Conservation (phyloP, 768 basidiomycete genomes). For the Pisolithus microcarpus region DNA sequence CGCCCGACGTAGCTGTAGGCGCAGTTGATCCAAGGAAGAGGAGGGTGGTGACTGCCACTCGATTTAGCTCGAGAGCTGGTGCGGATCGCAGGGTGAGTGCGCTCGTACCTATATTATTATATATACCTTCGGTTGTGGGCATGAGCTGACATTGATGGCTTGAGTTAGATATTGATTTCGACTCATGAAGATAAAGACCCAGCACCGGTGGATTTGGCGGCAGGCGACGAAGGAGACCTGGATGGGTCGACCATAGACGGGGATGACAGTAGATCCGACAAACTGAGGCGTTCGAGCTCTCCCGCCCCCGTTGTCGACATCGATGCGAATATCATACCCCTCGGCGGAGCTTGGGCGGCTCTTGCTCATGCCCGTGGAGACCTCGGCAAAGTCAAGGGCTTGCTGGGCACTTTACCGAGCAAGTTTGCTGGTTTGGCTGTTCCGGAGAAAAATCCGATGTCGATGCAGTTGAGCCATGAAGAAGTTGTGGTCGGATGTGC, state of each 20-base stretch:
- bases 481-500: conserved; percentile 89
- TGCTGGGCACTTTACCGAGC: conserved; percentile 52
- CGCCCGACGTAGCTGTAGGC: conserved; percentile 84
- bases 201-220: conserved; percentile 8
- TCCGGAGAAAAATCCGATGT: conserved; percentile 93
- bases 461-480: conserved; percentile 85
- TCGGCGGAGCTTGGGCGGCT: conserved; percentile 72
- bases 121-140: neutral
- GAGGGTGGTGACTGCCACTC: conserved; percentile 78
- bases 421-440: conserved; percentile 76
- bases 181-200: conserved; percentile 61
- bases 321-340: conserved; percentile 56
- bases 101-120: neutral
- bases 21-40: conserved; percentile 81
- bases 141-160: conserved; percentile 1
- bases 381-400: conserved; percentile 44
- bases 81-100: conserved; percentile 69
- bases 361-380: conserved; percentile 38
- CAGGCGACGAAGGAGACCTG: conserved; percentile 19
- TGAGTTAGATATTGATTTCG: conserved; percentile 67
- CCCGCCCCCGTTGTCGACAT: conserved; percentile 46
- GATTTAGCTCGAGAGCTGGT: conserved; percentile 78
- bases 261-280: neutral
- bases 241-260: conserved; percentile 4
- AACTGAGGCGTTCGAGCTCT: conserved; percentile 8